Base-by-base conservation (phyloP, 1,139 yeast species). In the Yamadazyma blattariae region DNA sequence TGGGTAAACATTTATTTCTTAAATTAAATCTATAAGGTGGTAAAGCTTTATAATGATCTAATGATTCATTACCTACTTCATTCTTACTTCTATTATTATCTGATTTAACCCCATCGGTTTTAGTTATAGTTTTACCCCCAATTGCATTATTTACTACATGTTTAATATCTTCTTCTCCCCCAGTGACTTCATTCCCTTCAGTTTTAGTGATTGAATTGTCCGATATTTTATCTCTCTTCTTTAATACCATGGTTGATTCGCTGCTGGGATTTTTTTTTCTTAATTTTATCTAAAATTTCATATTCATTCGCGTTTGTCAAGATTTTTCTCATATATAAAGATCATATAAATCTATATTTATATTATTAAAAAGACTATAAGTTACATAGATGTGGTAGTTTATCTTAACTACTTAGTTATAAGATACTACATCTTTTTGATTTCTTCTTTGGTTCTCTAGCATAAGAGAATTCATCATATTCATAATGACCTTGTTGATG, bases 31-130 rank as follows among this genome's bases (percentile, higher is more conserved):
- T 61, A 43, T 75, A 54, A 0, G 79, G 74, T 3, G 83, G 67
- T 57, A 92, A 70, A 23, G 71, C 66, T 48, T 71, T 67, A 60
- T 89, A 90, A 55, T 82, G 92, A 38, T 76, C 77, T 30, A 67
- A 69, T 6, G 84, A 71, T 47, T 74, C 74, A 47, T 82, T 80
- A 0, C 97, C 97, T 0, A 94, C 89, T 50, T 85, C 95, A 17
- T 27, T 15, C 8, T 20, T 16, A 16, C 35, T 31, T 3, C 33
- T 35, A 18, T 35, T 32, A 11, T 27, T 21, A 10, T 27, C 25
- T 12, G 35, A 31, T 9, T 27, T 31, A 8, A 35, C 15, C 5
- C 19, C 19, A 17, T 17, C 7, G n/a, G n/a, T n/a, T n/a, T n/a
- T n/a, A n/a, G n/a, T n/a, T n/a, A n/a, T n/a, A n/a, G n/a, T n/a